Evolutionary conservation across 805 yeast species (phyloP).

Genomic region (Candida xiaguanensis): DNA sequence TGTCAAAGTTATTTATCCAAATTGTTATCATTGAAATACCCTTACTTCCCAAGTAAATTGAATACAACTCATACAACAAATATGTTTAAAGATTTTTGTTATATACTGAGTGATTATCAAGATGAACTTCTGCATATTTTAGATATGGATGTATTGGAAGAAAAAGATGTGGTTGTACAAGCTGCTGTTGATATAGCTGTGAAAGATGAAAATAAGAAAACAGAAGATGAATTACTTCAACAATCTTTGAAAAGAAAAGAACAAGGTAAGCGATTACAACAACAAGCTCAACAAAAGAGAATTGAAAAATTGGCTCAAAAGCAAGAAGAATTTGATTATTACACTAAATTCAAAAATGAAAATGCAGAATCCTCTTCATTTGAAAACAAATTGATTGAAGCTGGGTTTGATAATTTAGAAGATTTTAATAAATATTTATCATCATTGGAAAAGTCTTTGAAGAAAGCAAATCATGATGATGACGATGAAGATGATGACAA

Average conservation of each 20-base stretch:
- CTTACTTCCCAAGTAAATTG: conserved; percentile 80
- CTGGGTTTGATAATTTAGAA: conserved; percentile 73
- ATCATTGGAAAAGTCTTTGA: conserved; percentile 65
- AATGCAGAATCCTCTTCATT: conserved; percentile 48
- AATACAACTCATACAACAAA: conserved; percentile 59
- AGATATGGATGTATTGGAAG: conserved; percentile 59
- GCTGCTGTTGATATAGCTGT: conserved; percentile 68
- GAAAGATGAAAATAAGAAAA: conserved; percentile 62
- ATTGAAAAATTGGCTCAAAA: conserved; percentile 75
- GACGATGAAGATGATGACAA: conserved; percentile 42
- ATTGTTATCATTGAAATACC: conserved; percentile 77
- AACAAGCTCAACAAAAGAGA: conserved; percentile 84
- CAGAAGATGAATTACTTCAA: conserved; percentile 74
- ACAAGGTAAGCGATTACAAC: conserved; percentile 84
- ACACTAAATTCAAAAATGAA: conserved; percentile 52
- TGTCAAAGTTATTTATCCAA: conserved; percentile 60
- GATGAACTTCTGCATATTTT: conserved; percentile 57
- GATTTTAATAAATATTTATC: conserved; percentile 66
- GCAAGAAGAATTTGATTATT: conserved; percentile 76
- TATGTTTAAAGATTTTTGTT: conserved; percentile 73
- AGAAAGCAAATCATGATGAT: conserved; percentile 66
- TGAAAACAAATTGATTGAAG: conserved; percentile 54
- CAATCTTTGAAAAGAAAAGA: conserved; percentile 81
- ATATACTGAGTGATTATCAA: conserved; percentile 65
- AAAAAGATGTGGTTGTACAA: conserved; percentile 73